phyloP scores from a whole-genome alignment of 148 eudicot genomes.

The Spergularia marina region DNA sequence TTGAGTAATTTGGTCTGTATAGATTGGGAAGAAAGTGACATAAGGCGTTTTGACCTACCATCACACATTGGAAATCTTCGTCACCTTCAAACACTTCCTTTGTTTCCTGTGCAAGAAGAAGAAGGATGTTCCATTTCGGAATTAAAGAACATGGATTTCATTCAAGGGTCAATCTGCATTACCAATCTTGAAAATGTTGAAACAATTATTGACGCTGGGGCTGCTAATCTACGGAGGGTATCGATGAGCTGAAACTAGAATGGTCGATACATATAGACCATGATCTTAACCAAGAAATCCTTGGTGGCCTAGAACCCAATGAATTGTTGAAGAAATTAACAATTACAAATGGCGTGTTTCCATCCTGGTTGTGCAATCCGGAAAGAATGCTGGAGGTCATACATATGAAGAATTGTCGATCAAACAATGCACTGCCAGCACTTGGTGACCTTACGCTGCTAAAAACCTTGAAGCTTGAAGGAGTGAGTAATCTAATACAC shows the following conservation, averaged over 20 bases:
- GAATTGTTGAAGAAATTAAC: too few relatives aligned
- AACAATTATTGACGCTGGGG: neutral
- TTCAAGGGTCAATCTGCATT: neutral
- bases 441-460: too few relatives aligned
- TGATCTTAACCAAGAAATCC: too few relatives aligned
- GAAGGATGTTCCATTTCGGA: neutral
- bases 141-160: neutral
- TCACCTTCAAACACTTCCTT: neutral
- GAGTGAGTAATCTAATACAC: too few relatives aligned
- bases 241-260: neutral
- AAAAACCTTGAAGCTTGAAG: too few relatives aligned
- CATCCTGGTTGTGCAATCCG: too few relatives aligned
- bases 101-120: neutral
- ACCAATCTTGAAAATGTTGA: neutral
- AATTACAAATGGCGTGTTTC: too few relatives aligned
- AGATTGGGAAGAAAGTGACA: neutral
- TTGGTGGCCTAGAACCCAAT: constrained; percentile 3
- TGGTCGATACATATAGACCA: neutral
- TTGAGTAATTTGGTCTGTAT: neutral
- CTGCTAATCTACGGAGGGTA: neutral
- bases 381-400: too few relatives aligned
- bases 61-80: neutral
- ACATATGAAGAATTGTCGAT: too few relatives aligned
- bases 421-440: too few relatives aligned
- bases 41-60: neutral